phyloP scores from a whole-genome alignment of 768 basidiomycete genomes.

The Naganishia randhawae region DNA sequence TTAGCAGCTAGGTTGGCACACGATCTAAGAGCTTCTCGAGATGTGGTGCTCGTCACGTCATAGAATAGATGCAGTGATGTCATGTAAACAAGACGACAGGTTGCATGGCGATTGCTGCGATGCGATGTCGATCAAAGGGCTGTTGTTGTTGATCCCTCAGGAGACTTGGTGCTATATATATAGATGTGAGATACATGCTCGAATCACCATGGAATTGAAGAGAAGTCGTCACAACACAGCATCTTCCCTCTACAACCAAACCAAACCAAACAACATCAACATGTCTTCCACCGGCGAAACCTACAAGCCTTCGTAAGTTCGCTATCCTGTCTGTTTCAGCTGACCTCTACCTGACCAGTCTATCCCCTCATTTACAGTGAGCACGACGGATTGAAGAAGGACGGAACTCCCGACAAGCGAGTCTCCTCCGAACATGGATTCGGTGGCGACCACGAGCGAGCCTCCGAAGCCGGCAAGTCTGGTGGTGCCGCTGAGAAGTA shows the following conservation, averaged over 20 bases:
- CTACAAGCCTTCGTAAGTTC: neutral
- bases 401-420: slow-evolving; percentile 52
- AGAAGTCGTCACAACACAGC: too few relatives aligned
- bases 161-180: too few relatives aligned
- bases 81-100: neutral
- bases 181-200: too few relatives aligned
- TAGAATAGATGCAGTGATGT: neutral
- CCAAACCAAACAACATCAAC: neutral
- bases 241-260: too few relatives aligned
- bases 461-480: slow-evolving; percentile 14
- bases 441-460: slow-evolving; percentile 32
- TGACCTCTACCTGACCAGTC: neutral
- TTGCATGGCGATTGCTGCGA: too few relatives aligned
- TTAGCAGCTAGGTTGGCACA: too few relatives aligned
- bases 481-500: slow-evolving; percentile 41
- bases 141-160: too few relatives aligned
- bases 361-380: neutral
- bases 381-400: slow-evolving; percentile 51
- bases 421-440: slow-evolving; percentile 51
- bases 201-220: too few relatives aligned
- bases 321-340: neutral
- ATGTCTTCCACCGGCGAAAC: slow-evolving; percentile 1
- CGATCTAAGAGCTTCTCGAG: neutral
- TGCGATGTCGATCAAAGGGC: too few relatives aligned
- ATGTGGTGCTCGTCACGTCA: neutral